These are phyloP conservation scores for Cordyceps sp. DNA, from an alignment of 2,329 filamentous ascomycete genomes.

Conservation along the genomic window DNA sequence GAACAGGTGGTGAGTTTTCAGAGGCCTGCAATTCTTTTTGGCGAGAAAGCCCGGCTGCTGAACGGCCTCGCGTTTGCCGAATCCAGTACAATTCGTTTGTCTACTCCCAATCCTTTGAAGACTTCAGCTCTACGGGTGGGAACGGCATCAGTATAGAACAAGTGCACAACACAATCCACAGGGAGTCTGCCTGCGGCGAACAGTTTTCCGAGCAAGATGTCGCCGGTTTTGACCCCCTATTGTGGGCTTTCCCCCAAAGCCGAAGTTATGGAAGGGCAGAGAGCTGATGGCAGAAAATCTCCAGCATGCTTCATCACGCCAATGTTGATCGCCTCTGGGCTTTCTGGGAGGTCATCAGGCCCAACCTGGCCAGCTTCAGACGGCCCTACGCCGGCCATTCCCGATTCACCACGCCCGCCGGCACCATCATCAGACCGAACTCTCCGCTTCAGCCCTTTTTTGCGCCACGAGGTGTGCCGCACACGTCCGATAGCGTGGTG, in stretches of 20 bases:
- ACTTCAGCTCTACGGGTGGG: constrained; percentile 16
- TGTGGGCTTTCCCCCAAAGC: constrained; percentile 12
- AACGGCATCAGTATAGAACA: constrained; percentile 23
- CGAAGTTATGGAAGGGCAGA: too few relatives aligned
- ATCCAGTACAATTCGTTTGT: constrained; percentile 23
- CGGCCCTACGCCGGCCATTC: constrained; percentile 16
- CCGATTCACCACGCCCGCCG: constrained; percentile 22
- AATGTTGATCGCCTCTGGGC: constrained; percentile 50
- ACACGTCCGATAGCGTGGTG: constrained; percentile 22
- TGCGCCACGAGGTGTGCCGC: constrained; percentile 9
- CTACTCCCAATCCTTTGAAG: constrained; percentile 15
- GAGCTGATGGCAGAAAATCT: not conserved
- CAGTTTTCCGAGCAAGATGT: constrained; percentile 22
- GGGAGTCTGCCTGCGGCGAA: constrained; percentile 20
- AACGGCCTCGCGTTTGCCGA: too few relatives aligned
- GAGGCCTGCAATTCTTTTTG: too few relatives aligned
- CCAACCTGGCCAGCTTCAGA: constrained; percentile 16
- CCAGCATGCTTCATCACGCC: constrained; percentile 31
- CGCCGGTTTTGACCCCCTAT: constrained; percentile 27
- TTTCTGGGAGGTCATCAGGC: constrained; percentile 29
- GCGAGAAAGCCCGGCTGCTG: too few relatives aligned
- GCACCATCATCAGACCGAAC: constrained; percentile 21
- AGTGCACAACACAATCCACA: constrained; percentile 25
- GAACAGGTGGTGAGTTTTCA: constrained; percentile 24
- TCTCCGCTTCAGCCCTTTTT: constrained; percentile 35